Percentiles rank a stretch among this genome's conserved stretches.
Conservation (phyloP, 257 asterid species). For the Plantago major region DNA sequence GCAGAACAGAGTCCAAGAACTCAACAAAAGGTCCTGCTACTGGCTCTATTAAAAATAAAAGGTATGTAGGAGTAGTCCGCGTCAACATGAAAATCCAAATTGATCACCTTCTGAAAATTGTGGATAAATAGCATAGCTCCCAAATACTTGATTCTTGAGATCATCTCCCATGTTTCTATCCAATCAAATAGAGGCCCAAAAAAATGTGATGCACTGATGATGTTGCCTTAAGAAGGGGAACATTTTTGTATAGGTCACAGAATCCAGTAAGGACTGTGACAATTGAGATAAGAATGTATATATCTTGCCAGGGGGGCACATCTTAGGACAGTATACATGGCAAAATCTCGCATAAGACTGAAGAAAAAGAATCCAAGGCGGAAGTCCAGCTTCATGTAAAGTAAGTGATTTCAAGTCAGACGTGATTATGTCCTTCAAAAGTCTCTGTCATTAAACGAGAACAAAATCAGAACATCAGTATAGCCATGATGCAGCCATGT, state of each 20-base stretch:
- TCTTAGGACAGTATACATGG: constrained; percentile 84
- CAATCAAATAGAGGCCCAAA: constrained; percentile 85
- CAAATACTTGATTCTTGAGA: constrained; percentile 60
- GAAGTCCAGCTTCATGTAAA: constrained; percentile 76
- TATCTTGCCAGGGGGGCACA: constrained; percentile 82
- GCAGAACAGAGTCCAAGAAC: constrained; percentile 44
- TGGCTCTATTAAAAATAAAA: constrained; percentile 41
- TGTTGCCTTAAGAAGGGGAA: constrained; percentile 72
- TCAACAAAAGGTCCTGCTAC: constrained; percentile 45
- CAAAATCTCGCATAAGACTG: constrained; percentile 81
- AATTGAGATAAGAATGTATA: constrained; percentile 51
- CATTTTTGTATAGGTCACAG: constrained; percentile 76
- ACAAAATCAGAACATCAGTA: constrained; percentile 52
- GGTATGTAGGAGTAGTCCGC: constrained; percentile 31
- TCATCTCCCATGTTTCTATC: constrained; percentile 91
- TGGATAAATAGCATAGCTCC: constrained; percentile 86
- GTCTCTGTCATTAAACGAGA: constrained; percentile 56
- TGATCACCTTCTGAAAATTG: constrained; percentile 65
- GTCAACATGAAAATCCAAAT: constrained; percentile 54
- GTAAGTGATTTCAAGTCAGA: constrained; percentile 59
- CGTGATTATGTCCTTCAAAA: constrained; percentile 61
- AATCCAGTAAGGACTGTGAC: constrained; percentile 79
- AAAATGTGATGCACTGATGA: constrained; percentile 64
- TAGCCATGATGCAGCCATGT: too few relatives aligned
- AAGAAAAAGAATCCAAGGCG: constrained; percentile 77